phyloP scores from a whole-genome alignment of 345 rosid species.

The Schrenkiella parvula region DNA sequence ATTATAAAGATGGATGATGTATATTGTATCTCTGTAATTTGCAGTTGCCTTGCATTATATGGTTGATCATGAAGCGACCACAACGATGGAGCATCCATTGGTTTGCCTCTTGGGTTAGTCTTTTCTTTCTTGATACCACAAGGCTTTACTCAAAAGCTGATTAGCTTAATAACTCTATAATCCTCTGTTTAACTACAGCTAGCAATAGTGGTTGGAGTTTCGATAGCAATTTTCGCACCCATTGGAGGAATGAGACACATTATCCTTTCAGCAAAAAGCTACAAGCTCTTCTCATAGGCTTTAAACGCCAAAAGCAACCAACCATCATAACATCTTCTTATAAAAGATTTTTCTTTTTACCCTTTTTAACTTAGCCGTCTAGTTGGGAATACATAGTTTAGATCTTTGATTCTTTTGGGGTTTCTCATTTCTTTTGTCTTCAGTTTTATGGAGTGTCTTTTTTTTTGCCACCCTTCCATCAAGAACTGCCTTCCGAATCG shows the following conservation, averaged over 20 bases:
- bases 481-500: constrained; percentile 37
- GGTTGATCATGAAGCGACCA: constrained; percentile 43
- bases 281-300: constrained; percentile 35
- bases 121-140: constrained; percentile 3
- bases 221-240: constrained; percentile 31
- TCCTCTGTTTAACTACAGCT: background rate
- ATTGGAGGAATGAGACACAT: constrained; percentile 39
- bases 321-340: constrained; percentile 1
- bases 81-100: constrained; percentile 29
- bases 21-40: background rate
- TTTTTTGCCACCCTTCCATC: background rate
- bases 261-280: constrained; percentile 32
- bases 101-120: constrained; percentile 34
- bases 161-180: background rate
- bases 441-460: background rate
- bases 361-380: constrained; percentile 9
- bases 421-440: background rate
- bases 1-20: background rate
- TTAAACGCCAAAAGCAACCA: background rate
- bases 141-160: background rate
- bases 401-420: constrained; percentile 1
- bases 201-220: constrained; percentile 22
- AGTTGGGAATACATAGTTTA: constrained; percentile 22
- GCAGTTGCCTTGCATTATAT: constrained; percentile 58
- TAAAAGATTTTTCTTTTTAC: background rate